These are phyloP conservation scores for Fraxinus latifolia DNA, from an alignment of 305 asterid species.

Conservation along the genomic window DNA sequence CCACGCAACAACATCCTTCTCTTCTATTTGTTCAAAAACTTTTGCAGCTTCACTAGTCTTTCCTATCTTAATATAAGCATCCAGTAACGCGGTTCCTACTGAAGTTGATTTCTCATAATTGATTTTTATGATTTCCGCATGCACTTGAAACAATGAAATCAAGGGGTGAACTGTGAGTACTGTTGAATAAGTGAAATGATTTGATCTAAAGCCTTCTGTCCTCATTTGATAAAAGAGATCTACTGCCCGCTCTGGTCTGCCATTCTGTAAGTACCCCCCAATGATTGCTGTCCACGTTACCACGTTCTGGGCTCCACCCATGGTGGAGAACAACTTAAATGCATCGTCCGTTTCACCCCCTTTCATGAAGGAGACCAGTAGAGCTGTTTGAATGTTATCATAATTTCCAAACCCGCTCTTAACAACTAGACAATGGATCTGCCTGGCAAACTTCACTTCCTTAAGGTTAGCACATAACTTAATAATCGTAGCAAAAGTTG, in stretches of 20 bases:
- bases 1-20: constrained; percentile 88
- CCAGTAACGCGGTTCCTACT: constrained; percentile 83
- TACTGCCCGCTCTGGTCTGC: constrained; percentile 46
- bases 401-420: constrained; percentile 52
- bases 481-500: constrained; percentile 48
- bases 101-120: constrained; percentile 55
- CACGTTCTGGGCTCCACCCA: constrained; percentile 49
- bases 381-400: constrained; percentile 57
- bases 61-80: constrained; percentile 63
- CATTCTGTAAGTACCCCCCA: constrained; percentile 70
- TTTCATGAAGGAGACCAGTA: constrained; percentile 77
- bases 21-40: constrained; percentile 58
- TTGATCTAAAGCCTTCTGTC: constrained; percentile 56
- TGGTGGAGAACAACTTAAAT: constrained; percentile 47
- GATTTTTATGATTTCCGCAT: constrained; percentile 68
- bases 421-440: constrained; percentile 58
- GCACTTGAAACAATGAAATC: constrained; percentile 57
- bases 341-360: constrained; percentile 68
- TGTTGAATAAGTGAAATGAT: constrained; percentile 79
- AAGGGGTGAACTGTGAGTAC: constrained; percentile 59
- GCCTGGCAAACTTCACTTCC: constrained; percentile 58
- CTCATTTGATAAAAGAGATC: constrained; percentile 65
- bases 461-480: constrained; percentile 68
- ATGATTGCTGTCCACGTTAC: constrained; percentile 92
- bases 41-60: constrained; percentile 52